Evolutionary conservation across 345 rosid genomes (phyloP).

Genomic region (Kernera saxatilis): DNA sequence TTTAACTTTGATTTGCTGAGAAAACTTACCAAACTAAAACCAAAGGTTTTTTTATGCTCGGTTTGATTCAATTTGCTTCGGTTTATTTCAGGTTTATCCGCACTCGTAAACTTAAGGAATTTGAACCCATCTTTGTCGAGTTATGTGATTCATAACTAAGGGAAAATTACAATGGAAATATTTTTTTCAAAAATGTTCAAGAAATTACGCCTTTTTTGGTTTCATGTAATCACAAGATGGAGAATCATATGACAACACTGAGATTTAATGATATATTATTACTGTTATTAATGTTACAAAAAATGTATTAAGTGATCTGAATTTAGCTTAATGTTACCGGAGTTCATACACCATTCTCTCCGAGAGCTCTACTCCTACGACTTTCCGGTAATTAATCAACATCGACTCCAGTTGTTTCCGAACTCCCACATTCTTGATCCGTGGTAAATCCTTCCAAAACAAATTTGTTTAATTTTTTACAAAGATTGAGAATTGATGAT

Average conservation of each 20-base stretch:
- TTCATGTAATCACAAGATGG: not conserved
- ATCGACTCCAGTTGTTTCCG: constrained; percentile 46
- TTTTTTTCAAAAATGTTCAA: not conserved
- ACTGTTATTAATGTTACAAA: constrained; percentile 2
- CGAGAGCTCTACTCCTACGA: constrained; percentile 62
- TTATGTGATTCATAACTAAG: not conserved
- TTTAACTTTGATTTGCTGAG: not conserved
- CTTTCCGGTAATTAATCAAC: constrained; percentile 47
- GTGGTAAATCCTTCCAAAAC: constrained; percentile 42
- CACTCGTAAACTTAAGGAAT: not conserved
- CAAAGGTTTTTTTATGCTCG: not conserved
- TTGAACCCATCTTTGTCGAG: not conserved
- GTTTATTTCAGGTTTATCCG: not conserved
- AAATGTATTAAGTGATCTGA: not conserved
- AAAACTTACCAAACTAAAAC: not conserved
- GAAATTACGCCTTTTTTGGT: not conserved
- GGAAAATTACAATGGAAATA: not conserved
- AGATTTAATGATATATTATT: not conserved
- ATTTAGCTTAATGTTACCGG: constrained; percentile 27
- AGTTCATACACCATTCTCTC: constrained; percentile 66
- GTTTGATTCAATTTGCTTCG: not conserved
- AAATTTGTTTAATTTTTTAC: not conserved
- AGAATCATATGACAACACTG: not conserved
- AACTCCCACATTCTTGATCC: constrained; percentile 29
- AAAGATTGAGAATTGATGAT: constrained; percentile 2